phyloP scores from a whole-genome alignment of 1,284 basidiomycete species.

The Puccinia brachypodii region DNA sequence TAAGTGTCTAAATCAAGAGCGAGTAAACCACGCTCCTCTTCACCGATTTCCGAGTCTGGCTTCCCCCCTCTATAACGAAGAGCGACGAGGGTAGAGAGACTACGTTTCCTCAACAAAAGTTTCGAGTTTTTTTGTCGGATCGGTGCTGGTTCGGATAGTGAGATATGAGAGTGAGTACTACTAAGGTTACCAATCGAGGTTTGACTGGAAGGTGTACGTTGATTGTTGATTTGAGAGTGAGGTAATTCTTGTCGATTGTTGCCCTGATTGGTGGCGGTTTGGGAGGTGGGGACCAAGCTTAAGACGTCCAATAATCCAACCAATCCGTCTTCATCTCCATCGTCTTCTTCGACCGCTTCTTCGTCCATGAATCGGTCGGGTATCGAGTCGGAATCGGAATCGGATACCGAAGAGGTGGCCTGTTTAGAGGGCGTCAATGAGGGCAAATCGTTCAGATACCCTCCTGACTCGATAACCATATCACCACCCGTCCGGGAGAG shows the following conservation, averaged over 20 bases:
- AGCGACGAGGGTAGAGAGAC: constrained; percentile 26
- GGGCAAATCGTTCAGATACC: constrained; percentile 4
- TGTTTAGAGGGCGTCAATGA: constrained; percentile 26
- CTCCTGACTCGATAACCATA: too few relatives aligned
- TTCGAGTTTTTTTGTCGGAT: not conserved
- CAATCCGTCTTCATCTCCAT: not conserved
- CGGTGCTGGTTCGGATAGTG: not conserved
- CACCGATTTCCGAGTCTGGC: constrained; percentile 11
- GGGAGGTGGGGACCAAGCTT: not conserved
- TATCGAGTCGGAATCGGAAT: constrained; percentile 20
- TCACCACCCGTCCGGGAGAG: not conserved
- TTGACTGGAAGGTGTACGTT: constrained; percentile 7
- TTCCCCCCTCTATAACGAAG: constrained; percentile 16
- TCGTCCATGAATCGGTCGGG: constrained; percentile 26
- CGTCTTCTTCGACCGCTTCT: not conserved
- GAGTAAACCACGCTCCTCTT: constrained; percentile 26
- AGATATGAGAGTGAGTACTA: not conserved
- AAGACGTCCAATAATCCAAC: not conserved
- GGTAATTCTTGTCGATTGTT: not conserved
- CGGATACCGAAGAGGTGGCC: not conserved
- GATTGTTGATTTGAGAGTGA: not conserved
- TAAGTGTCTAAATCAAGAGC: constrained; percentile 36
- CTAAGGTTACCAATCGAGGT: not conserved
- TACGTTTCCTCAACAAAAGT: not conserved
- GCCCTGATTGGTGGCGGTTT: not conserved